Base-by-base conservation (phyloP, 441 rosid species). In the Pelargonium cotyledonis region DNA sequence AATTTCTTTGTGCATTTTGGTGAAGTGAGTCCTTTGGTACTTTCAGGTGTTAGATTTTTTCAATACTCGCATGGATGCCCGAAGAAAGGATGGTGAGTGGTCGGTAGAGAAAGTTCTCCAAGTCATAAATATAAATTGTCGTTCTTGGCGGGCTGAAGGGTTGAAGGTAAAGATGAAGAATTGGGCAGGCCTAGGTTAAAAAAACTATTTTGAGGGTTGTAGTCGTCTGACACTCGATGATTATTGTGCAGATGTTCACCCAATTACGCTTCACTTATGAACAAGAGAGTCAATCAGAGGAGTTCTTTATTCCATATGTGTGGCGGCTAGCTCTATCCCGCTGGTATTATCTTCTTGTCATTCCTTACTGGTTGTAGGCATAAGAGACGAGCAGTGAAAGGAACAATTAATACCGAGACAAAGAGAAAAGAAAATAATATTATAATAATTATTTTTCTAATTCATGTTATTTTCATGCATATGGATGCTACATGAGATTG, bases 221-320 rank as follows among this genome's bases (percentile, higher is more conserved):
- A n/a, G 15, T 10, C 31, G 26, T 67, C 16, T 10, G 21, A 6
- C 5, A 66, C 69, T 68, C 4, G 16, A 67, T 49, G 49, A 47
- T 60, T 65, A 70, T 73, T 0, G 63, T 69, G 65, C 91, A 95
- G 99, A 89, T 95, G 95, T 95, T 95, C 78, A 92, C 97, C 72
- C 97, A 90, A 69, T 84, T 95, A 73, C 93, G 92, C 76, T 95
- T 95, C 84, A 92, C 99, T 19, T 95, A 95, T 14, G 99, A 95
- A 68, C 99, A 92, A 90, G 98, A 95, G 87, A 88, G 95, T 77
- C 93, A 95, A 76, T 92, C 99, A 0, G 97, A 95, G 82, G 99
- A 92, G 82, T 95, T 95, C 82, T 95, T 95, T 73, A 86, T 89
- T 66, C 99, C 99, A 66, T 95, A 92, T 53, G 82, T 95, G 66